These are phyloP conservation scores for Phytophthora tubulina DNA, from an alignment of 352 stramenopile genomes.

Conservation along the genomic window DNA sequence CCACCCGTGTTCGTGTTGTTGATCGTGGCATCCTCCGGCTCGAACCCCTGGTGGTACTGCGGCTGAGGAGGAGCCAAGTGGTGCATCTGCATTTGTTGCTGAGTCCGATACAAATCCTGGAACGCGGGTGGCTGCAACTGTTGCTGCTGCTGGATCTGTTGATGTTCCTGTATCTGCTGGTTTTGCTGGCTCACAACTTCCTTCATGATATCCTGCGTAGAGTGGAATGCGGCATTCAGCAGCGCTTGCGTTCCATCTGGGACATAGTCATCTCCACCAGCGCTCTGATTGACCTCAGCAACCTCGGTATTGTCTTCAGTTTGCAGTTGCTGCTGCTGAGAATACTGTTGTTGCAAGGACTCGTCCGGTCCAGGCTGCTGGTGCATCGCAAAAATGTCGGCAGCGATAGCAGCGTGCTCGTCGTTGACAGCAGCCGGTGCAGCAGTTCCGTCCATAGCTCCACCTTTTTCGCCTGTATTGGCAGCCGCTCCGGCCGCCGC, in stretches of 20 bases:
- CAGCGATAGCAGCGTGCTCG: slow-evolving; percentile 47
- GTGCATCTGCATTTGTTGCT: slow-evolving; percentile 51
- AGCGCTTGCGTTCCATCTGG: slow-evolving; percentile 73
- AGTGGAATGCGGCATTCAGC: slow-evolving; percentile 76
- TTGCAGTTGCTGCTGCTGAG: slow-evolving; percentile 35
- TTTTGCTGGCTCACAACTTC: slow-evolving; percentile 66
- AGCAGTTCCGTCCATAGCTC: slow-evolving; percentile 16
- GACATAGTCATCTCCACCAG: slow-evolving; percentile 44
- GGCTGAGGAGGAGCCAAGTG: slow-evolving; percentile 40
- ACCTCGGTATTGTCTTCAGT: slow-evolving; percentile 17
- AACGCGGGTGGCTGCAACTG: slow-evolving; percentile 44
- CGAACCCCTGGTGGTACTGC: slow-evolving; percentile 67
- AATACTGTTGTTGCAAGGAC: slow-evolving; percentile 27
- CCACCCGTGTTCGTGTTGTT: slow-evolving; percentile 33
- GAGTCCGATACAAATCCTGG: slow-evolving; percentile 48
- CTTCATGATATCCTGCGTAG: slow-evolving; percentile 80
- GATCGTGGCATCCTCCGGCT: slow-evolving; percentile 64
- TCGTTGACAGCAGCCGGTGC: slow-evolving; percentile 30
- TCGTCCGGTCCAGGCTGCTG: slow-evolving; percentile 43
- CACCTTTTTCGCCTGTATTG: slow-evolving; percentile 29
- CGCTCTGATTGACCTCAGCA: slow-evolving; percentile 23
- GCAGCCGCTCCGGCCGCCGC: slow-evolving; percentile 10
- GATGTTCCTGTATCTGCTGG: slow-evolving; percentile 48
- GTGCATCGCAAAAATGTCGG: slow-evolving; percentile 52
- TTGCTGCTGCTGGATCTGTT: slow-evolving; percentile 51